Evolutionary conservation across 192 early-diverging fungal species (phyloP).

Genomic region (Coemansia sp.): DNA sequence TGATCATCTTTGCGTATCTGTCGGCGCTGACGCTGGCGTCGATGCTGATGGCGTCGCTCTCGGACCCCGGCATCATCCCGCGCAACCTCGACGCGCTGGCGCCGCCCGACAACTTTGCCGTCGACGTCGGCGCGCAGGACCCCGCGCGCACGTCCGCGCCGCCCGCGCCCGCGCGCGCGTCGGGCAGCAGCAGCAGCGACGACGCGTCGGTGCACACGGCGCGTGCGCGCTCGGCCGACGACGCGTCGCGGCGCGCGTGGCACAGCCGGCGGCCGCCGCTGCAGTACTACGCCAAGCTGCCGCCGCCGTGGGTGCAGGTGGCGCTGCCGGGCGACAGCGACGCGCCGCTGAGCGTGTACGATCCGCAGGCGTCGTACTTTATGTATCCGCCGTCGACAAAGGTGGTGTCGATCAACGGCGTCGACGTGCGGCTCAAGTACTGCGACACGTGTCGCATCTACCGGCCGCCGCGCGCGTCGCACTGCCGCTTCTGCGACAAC

Average conservation of each 20-base stretch:
- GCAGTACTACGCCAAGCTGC: slow-evolving; percentile 54
- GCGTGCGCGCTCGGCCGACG: background rate
- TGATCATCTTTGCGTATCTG: slow-evolving; percentile 66
- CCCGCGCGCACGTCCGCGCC: background rate
- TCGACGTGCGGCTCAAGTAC: slow-evolving; percentile 72
- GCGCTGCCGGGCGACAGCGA: slow-evolving; percentile 20
- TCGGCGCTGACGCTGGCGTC: slow-evolving; percentile 58
- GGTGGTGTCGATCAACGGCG: slow-evolving; percentile 59
- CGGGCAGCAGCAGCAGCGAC: background rate
- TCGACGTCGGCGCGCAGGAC: slow-evolving; percentile 13
- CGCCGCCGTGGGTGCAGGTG: slow-evolving; percentile 45
- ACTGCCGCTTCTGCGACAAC: slow-evolving; percentile 85
- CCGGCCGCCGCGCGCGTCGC: slow-evolving; percentile 80
- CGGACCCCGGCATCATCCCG: slow-evolving; percentile 73
- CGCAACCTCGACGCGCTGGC: slow-evolving; percentile 61
- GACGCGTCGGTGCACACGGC: background rate
- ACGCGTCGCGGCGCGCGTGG: background rate
- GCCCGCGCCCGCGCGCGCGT: background rate
- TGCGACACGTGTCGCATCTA: slow-evolving; percentile 88
- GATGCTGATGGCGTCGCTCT: slow-evolving; percentile 73
- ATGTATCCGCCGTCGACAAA: slow-evolving; percentile 49
- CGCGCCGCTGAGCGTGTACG: slow-evolving; percentile 41
- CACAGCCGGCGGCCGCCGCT: slow-evolving; percentile 14
- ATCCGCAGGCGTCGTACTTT: slow-evolving; percentile 21
- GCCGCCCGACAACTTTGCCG: slow-evolving; percentile 29